Evolutionary conservation across 805 yeast genomes (phyloP).

Genomic region (Saturnispora kantuleensis): DNA sequence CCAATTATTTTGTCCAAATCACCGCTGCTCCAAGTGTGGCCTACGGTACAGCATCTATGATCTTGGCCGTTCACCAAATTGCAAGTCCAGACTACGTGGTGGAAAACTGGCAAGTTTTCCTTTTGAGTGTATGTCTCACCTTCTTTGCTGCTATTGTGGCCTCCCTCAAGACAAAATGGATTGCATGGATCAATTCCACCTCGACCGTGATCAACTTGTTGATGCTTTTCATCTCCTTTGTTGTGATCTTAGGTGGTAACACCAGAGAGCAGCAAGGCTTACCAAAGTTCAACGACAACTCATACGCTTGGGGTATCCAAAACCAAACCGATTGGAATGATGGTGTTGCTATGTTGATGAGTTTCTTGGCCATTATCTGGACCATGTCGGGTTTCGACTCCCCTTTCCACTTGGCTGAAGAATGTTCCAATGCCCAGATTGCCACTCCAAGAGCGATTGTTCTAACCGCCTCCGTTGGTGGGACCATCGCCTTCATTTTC

Average conservation of each 20-base stretch:
- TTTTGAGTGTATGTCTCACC: slow-evolving; percentile 43
- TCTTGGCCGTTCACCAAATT: slow-evolving; percentile 39
- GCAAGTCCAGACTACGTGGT: slow-evolving; percentile 32
- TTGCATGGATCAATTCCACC: slow-evolving; percentile 40
- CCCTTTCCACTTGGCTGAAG: slow-evolving; percentile 69
- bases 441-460: slow-evolving; percentile 65
- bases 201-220: slow-evolving; percentile 42
- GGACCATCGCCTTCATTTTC: slow-evolving; percentile 44
- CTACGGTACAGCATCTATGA: slow-evolving; percentile 46
- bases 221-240: slow-evolving; percentile 41
- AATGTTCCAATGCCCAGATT: slow-evolving; percentile 50
- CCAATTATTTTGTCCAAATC: slow-evolving; percentile 55
- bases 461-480: slow-evolving; percentile 46
- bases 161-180: slow-evolving; percentile 44
- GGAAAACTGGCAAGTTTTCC: slow-evolving; percentile 40
- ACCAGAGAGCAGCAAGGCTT: slow-evolving; percentile 28
- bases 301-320: slow-evolving; percentile 43
- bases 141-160: slow-evolving; percentile 37
- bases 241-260: slow-evolving; percentile 44
- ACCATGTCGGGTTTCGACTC: slow-evolving; percentile 71
- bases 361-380: slow-evolving; percentile 56
- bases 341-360: slow-evolving; percentile 47
- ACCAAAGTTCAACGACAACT: slow-evolving; percentile 40
- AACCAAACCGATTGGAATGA: slow-evolving; percentile 57
- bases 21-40: slow-evolving; percentile 55